These are phyloP conservation scores for Ophiocordyceps camponoti-saundersi DNA, from an alignment of 2,329 filamentous ascomycete genomes.

Conservation along the genomic window DNA sequence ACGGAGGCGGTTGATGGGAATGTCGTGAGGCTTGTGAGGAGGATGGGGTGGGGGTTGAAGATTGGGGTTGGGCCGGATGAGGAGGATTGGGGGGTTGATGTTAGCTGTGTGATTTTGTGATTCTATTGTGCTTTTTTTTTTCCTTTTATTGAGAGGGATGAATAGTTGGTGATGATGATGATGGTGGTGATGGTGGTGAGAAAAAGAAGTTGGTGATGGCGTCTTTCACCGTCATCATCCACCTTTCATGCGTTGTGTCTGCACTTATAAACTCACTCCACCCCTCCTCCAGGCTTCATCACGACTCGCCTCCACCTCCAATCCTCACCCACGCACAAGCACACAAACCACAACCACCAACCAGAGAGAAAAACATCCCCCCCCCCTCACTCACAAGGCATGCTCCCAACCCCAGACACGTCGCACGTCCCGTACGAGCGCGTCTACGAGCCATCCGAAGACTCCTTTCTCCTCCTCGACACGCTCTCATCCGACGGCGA, in stretches of 20 bases:
- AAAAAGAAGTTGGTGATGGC: neutral
- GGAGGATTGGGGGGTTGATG: constrained; percentile 19
- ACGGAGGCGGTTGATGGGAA: constrained; percentile 28
- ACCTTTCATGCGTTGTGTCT: too few relatives aligned
- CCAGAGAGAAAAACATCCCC: neutral
- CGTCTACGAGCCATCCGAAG: constrained; percentile 90
- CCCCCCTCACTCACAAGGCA: constrained; percentile 15
- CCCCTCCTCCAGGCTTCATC: too few relatives aligned
- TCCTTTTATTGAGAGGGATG: neutral
- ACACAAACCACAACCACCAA: too few relatives aligned
- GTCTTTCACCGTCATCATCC: neutral
- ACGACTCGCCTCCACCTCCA: too few relatives aligned
- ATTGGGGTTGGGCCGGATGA: constrained; percentile 27
- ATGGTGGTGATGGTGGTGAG: neutral
- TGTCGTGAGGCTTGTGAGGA: constrained; percentile 25
- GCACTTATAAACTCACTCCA: too few relatives aligned
- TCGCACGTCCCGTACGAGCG: constrained; percentile 77
- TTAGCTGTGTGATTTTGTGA: constrained; percentile 15
- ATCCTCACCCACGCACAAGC: too few relatives aligned
- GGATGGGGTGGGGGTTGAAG: constrained; percentile 25
- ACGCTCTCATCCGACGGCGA: constrained; percentile 63
- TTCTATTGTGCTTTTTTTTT: neutral
- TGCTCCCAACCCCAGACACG: constrained; percentile 90
- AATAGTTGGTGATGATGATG: neutral
- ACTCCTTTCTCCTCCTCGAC: constrained; percentile 87